Evolutionary conservation across 2,329 filamentous ascomycete genomes (phyloP), one percentile per base, ranked within the genome.

Genomic region (Botrytis byssoidea): DNA sequence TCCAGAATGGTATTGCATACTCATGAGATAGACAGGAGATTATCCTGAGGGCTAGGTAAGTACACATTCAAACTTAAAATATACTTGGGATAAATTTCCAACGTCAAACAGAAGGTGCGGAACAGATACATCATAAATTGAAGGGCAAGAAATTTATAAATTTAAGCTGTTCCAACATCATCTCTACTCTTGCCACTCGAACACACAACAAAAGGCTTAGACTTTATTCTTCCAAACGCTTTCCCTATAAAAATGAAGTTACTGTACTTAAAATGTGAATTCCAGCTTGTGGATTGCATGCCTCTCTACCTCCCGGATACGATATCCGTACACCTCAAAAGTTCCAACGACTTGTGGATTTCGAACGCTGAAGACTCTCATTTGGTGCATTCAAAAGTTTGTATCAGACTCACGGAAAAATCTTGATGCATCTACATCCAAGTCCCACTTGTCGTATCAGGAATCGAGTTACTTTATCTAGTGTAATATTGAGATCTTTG

Each of bases 171-270:
- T 9, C 7, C 20, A 22, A 9, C 44, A 46, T 46, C 10, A 51
- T 4, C 22, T 51, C 44, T 25, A 12, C 46, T 51, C 46, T 25
- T 51, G 1, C 46, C 46, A 51, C 46, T 51, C 10, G 1, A 51
- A n/a, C 22, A 51, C 10, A n/a, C 4, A n/a, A 51, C 10, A 14
- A 51, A 25, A 14, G 10, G 10, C 22, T n/a, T n/a, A 14, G n/a
- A n/a, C 22, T n/a, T 14, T 51, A 14, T 12, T 51, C 10, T 25
- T n/a, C 48, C 22, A n/a, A n/a, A 51, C 1, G 5, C 10, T n/a
- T n/a, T 0, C 22, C 48, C 10, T n/a, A n/a, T 14, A 1, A 25
- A 6, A 7, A 0, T 6, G 22, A 51, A 14, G 1, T 14, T 14
- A 51, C 10, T 51, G 7, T 51, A 51, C 0, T 51, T 25, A 1